phyloP scores from a whole-genome alignment of 257 asterid genomes.

The Scutellaria baicalensis region DNA sequence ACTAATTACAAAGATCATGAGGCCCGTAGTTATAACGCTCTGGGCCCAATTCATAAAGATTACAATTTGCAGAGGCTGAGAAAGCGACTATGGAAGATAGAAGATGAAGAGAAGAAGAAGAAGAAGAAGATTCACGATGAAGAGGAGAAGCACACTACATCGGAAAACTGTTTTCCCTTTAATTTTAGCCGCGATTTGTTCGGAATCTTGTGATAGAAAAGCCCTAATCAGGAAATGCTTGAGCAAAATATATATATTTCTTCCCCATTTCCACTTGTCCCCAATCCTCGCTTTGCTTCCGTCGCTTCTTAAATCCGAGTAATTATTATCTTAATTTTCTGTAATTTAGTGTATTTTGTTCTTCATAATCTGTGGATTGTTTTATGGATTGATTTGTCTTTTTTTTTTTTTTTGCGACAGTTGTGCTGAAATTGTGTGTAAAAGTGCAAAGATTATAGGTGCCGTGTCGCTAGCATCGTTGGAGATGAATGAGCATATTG shows the following conservation, averaged over 20 bases:
- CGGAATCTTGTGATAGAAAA: slow-evolving; percentile 11
- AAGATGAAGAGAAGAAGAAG: slow-evolving; percentile 14
- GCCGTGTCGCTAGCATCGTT: slow-evolving; percentile 48
- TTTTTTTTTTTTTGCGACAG: slow-evolving; percentile 14
- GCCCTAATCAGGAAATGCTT: slow-evolving; percentile 39
- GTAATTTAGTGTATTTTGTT: background rate
- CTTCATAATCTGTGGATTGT: background rate
- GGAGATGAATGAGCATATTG: slow-evolving; percentile 53
- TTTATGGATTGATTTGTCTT: background rate
- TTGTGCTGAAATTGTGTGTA: slow-evolving; percentile 42
- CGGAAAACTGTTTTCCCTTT: slow-evolving; percentile 33
- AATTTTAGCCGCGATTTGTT: slow-evolving; percentile 44
- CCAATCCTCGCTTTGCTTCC: slow-evolving; percentile 66
- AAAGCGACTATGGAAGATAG: background rate
- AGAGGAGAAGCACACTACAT: slow-evolving; percentile 8
- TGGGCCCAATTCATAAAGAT: background rate
- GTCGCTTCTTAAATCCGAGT: slow-evolving; percentile 52
- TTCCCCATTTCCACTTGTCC: slow-evolving; percentile 26
- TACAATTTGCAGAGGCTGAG: background rate
- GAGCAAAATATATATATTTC: slow-evolving; percentile 28
- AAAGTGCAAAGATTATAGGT: slow-evolving; percentile 50
- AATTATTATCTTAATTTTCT: slow-evolving; percentile 6
- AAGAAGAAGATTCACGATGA: slow-evolving; percentile 5
- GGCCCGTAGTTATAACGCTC: background rate
- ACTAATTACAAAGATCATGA: background rate